Base-by-base conservation (phyloP, 2,329 filamentous ascomycete genomes). In the Biscogniauxia sp. region DNA sequence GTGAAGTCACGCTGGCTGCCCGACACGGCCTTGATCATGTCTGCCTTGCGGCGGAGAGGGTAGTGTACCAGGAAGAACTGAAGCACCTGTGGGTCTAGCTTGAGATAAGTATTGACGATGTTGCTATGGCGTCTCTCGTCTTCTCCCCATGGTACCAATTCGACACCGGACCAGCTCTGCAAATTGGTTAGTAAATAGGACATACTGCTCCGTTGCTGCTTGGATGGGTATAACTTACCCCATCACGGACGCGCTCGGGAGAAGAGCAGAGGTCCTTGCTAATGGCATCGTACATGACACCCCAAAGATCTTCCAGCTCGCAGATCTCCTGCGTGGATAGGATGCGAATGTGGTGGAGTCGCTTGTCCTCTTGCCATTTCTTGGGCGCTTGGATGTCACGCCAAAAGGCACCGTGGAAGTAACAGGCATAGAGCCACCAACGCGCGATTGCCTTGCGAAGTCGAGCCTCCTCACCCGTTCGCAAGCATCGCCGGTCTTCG, bases 391-490 rank as follows among this genome's bases (percentile, higher is more conserved):
- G 61, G 1, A 59, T 60, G 51, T 65, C 56, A 25, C 74, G 70
- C 9, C 73, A 76, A 41, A 73, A 71, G 32, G 78, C 77, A 11
- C 78, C 78, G 53, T 85, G 82, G 61, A 84, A 84, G 61, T 82
- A 80, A 37, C 77, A 76, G 6, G 80, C 76, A 63, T 82, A 85
- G 3, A 83, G 74, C 82, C 82, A 84, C 82, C 82, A 86, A 32
- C 76, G 72, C 55, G 82, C 83, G 28, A 85, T 69, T 0, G 80
- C 82, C 62, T 77, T 76, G 5, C 83, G 78, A 55, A 84, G 75
- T 54, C 82, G 77, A n/a, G 70, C 64, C 26, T 74, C 74, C 66
- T 86, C 83, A 25, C 75, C 70, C 0, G 69, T 56, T 7, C 71
- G 70, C 5, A 85, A 74, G 45, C 74, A 75, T 17, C 83, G 78